Conservation (phyloP, 208 protist species). For the Leishmania martiniquensis region DNA sequence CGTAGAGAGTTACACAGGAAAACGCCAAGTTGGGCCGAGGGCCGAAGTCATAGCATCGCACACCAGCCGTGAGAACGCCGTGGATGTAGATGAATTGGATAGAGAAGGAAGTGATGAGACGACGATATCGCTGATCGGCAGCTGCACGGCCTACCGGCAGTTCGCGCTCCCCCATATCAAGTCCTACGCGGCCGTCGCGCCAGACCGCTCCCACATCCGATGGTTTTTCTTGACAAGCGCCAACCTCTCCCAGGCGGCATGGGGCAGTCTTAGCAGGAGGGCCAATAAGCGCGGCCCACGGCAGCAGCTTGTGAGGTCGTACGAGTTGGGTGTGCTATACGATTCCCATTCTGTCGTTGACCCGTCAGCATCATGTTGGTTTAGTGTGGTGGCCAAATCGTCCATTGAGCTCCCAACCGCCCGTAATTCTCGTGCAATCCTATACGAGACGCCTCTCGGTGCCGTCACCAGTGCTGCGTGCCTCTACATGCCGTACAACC, state of each 20-base stretch:
- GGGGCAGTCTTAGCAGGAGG: constrained; percentile 44
- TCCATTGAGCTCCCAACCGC: constrained; percentile 36
- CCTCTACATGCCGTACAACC: constrained; percentile 60
- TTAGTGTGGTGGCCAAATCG: constrained; percentile 44
- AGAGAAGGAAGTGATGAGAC: background rate
- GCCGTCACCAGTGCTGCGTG: background rate
- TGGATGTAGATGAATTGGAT: constrained; percentile 19
- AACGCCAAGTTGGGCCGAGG: background rate
- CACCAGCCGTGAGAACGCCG: constrained; percentile 3
- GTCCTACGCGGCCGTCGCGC: constrained; percentile 59
- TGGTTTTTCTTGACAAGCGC: constrained; percentile 87
- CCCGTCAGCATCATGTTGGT: background rate
- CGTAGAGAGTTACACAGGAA: background rate
- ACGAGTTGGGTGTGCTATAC: constrained; percentile 91
- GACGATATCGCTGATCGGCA: background rate
- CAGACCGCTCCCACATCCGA: constrained; percentile 33
- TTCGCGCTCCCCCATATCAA: constrained; percentile 86
- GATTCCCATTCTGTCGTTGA: constrained; percentile 36
- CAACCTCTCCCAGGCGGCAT: constrained; percentile 88
- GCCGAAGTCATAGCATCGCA: background rate
- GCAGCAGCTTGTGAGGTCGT: constrained; percentile 60
- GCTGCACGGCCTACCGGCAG: constrained; percentile 5
- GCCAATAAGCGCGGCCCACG: constrained; percentile 15
- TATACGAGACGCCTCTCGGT: constrained; percentile 31
- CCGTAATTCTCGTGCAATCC: constrained; percentile 11